Conservation (phyloP, 1,139 yeast genomes). For the Wickerhamomyces sp. region DNA sequence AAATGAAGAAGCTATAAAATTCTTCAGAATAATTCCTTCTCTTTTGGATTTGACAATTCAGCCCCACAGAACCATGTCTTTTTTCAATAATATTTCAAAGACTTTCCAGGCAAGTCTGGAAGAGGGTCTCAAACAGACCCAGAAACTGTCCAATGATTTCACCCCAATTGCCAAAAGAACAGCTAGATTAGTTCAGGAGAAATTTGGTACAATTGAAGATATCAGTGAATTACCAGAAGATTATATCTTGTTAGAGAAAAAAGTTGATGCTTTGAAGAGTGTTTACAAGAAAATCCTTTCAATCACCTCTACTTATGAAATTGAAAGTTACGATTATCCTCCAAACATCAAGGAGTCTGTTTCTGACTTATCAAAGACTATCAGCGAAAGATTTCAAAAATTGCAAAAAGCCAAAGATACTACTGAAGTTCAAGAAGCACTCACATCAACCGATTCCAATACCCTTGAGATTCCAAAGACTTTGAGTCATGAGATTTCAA, state of each 20-base stretch:
- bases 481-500: conserved; percentile 44
- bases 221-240: conserved; percentile 70
- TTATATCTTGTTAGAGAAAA: conserved; percentile 59
- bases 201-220: conserved; percentile 64
- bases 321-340: conserved; percentile 84
- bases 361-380: conserved; percentile 54
- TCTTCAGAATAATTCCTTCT: no score
- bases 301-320: conserved; percentile 67
- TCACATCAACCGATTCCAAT: conserved; percentile 26
- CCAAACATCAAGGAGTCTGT: conserved; percentile 64
- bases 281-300: conserved; percentile 71
- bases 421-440: conserved; percentile 54
- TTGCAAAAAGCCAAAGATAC: conserved; percentile 58
- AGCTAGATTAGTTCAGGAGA: conserved; percentile 49
- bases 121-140: conserved; percentile 23
- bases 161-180: conserved; percentile 26
- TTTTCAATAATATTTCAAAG: conserved; percentile 21
- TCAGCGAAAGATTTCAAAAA: conserved; percentile 50
- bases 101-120: conserved; percentile 20
- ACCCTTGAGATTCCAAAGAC: conserved; percentile 40
- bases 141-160: conserved; percentile 22
- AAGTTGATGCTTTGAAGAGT: conserved; percentile 67
- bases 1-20: no score
- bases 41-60: not conserved
- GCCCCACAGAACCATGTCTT: conserved; percentile 24